phyloP scores from a whole-genome alignment of 306 rosid species.

The Macrotyloma uniflorum region DNA sequence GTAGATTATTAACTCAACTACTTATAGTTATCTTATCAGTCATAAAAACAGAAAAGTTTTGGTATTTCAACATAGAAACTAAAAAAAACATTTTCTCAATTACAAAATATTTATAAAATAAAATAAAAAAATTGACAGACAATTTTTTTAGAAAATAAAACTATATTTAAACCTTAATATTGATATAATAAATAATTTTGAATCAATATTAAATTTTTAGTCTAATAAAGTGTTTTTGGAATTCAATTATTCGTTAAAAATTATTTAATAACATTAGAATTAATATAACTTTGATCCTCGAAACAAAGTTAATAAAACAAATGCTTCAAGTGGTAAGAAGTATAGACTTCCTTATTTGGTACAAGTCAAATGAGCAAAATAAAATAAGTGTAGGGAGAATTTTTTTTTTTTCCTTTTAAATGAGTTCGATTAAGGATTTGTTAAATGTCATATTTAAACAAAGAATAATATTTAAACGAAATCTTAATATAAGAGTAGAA shows the following conservation, averaged over 20 bases:
- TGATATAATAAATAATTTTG: not conserved
- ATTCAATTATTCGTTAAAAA: not conserved
- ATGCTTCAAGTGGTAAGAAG: not conserved
- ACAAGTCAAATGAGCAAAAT: not conserved
- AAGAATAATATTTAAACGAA: not conserved
- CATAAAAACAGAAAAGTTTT: no score
- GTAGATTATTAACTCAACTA: no score
- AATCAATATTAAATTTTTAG: not conserved
- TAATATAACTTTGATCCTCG: not conserved
- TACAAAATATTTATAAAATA: no score
- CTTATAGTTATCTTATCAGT: no score
- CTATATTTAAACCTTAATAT: not conserved
- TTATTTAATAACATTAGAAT: not conserved
- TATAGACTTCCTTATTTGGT: no score
- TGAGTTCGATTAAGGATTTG: not conserved
- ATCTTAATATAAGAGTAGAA: not conserved
- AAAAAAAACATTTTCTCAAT: no score
- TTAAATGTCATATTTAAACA: not conserved
- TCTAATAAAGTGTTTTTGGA: not conserved
- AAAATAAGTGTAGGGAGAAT: not conserved
- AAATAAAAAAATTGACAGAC: no score
- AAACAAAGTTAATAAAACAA: not conserved
- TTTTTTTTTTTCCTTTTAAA: not conserved
- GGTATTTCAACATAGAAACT: no score
- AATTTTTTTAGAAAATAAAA: no score